Evolutionary conservation across 2,329 filamentous ascomycete genomes (phyloP), one percentile per base, ranked within the genome.

Genomic region (Myriosclerotinia duriaeana): DNA sequence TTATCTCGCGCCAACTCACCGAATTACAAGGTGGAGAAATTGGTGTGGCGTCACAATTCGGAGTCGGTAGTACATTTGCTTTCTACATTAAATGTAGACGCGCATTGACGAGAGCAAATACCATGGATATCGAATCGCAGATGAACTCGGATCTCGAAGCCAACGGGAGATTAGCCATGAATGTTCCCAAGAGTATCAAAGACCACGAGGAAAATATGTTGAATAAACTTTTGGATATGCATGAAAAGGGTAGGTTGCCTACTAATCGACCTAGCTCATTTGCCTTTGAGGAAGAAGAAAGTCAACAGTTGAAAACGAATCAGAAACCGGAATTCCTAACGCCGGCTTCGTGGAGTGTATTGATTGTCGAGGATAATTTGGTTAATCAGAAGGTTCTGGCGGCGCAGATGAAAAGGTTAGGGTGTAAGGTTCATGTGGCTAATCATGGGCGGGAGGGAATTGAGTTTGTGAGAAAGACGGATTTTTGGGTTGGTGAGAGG

Each of bases 1-100:
- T 93, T 76, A 93, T 94, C 70, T 91, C 88, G 38, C 84, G 90
- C 30, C 86, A 91, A 65, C 81, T 95, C n/a, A 91, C 89, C 0
- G 91, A 94, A 74, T 80, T 94, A 11, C 90, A 93, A 75, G 90
- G 90, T 22, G 91, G 91, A 5, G 87, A 91, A 68, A 93, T 95
- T 54, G 91, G 90, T 1, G 89, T 94, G 8, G 81, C 84, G 1
- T 89, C 87, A 20, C 80, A 86, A 69, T 81, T 85, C 3, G 89
- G 88, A 1, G 83, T 86, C n/a, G 90, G 90, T 1, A 90, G 87
- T 69, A 91, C 87, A 0, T 93, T 93, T 76, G 87, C 87, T 0
- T 92, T 93, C 75, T 92, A 90, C 76, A 84, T 92, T 67, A 85
- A 88, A 71, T 83, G 87, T 36, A 68, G 73, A 3, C 67, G 70